A percentile compares a stretch with the other conserved stretches of the same genome.
phyloP scores from a whole-genome alignment of 208 protist genomes.

The Leishmania gerbilli region DNA sequence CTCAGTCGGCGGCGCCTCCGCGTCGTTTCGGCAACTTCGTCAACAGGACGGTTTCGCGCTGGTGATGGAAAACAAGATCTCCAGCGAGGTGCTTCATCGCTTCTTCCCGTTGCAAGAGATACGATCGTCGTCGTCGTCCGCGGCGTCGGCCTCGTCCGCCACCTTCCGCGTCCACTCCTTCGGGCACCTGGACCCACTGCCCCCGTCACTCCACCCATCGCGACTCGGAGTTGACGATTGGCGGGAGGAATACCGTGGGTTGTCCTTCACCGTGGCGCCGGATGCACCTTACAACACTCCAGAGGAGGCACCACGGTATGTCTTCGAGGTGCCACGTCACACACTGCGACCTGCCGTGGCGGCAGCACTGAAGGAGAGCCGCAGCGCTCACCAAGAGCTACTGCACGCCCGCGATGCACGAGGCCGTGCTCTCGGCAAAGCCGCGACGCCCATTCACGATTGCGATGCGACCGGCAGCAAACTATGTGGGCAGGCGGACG shows the following conservation, averaged over 20 bases:
- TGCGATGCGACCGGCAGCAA: background rate
- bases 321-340: constrained; percentile 68
- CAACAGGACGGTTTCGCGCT: constrained; percentile 13
- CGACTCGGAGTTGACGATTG: constrained; percentile 20
- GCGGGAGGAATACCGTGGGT: background rate
- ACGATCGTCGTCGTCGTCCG: constrained; percentile 3
- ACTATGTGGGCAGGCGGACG: background rate
- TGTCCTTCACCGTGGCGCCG: constrained; percentile 26
- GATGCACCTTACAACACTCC: constrained; percentile 23
- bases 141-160: constrained; percentile 16
- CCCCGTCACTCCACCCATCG: constrained; percentile 21
- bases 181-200: constrained; percentile 77
- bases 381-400: background rate
- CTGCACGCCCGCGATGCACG: background rate
- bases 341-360: constrained; percentile 41
- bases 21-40: constrained; percentile 57
- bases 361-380: constrained; percentile 45
- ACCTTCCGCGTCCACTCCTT: constrained; percentile 65
- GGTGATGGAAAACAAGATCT: constrained; percentile 31
- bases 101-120: constrained; percentile 79
- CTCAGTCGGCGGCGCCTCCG: constrained; percentile 30
- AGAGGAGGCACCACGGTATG: constrained; percentile 46
- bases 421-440: background rate
- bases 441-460: background rate
- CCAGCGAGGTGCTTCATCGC: constrained; percentile 29